A percentile compares a stretch with the other conserved stretches of the same genome.
These are phyloP conservation scores for Cryomyces antarcticus DNA, from an alignment of 495 filamentous ascomycete species.

Conservation along the genomic window DNA sequence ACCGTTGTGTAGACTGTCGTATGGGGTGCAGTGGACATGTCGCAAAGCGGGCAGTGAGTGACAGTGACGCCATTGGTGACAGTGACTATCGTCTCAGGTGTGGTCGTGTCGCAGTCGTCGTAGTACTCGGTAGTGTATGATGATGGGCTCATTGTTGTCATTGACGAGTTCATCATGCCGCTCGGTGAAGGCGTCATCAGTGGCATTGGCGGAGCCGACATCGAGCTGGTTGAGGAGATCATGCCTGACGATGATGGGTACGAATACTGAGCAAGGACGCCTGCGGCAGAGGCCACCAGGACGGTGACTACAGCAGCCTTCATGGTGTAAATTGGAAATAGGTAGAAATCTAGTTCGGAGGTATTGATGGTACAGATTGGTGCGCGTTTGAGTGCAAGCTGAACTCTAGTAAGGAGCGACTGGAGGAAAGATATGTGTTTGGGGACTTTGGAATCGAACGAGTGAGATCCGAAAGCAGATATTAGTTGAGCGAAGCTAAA, in stretches of 20 bases:
- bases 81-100: not conserved
- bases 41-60: not conserved
- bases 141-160: no score
- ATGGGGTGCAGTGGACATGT: not conserved
- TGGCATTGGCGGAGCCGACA: no score
- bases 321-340: not conserved
- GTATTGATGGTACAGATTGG: not conserved
- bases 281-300: not conserved
- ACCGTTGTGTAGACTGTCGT: slow-evolving; percentile 22
- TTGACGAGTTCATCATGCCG: no score
- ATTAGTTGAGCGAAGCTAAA: not conserved
- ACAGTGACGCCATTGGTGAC: not conserved
- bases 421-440: no score
- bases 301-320: not conserved
- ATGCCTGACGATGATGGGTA: no score
- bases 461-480: not conserved
- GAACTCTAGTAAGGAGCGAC: not conserved
- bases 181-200: no score
- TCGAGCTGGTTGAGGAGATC: no score
- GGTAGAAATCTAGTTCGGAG: not conserved
- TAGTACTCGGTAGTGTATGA: not conserved
- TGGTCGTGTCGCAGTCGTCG: not conserved
- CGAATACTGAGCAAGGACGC: not conserved
- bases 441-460: no score
- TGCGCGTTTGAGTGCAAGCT: no score